Conservation (phyloP, 129 eudicot species). For the Flaveria ramosissima region DNA sequence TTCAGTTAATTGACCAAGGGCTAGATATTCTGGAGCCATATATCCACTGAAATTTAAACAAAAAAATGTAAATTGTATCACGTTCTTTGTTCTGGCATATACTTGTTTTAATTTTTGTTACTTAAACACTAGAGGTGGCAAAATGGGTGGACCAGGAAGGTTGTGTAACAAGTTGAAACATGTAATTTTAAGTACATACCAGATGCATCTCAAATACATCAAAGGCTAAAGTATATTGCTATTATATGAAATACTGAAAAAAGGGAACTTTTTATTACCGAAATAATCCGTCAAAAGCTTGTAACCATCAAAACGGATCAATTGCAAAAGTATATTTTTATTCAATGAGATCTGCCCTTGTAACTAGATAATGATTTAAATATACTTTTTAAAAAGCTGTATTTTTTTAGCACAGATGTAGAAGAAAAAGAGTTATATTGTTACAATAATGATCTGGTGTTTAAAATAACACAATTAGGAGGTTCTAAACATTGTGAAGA, state of each 20-base stretch:
- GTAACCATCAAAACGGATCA: neutral
- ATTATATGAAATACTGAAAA: neutral
- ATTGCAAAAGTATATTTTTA: neutral
- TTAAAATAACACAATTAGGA: neutral
- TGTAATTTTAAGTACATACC: neutral
- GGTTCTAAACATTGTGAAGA: neutral
- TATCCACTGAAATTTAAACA: conserved; percentile 45
- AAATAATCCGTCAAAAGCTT: neutral
- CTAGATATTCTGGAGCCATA: conserved; percentile 83
- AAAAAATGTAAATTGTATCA: neutral
- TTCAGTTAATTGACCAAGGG: conserved; percentile 73
- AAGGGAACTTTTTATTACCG: neutral
- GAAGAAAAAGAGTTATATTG: neutral
- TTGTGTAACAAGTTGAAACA: neutral
- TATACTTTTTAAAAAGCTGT: neutral
- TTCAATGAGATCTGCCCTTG: neutral
- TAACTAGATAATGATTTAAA: neutral
- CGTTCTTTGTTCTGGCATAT: neutral
- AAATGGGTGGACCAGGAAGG: neutral
- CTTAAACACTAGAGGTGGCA: neutral
- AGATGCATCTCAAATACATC: neutral
- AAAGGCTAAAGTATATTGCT: neutral
- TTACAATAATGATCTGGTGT: neutral
- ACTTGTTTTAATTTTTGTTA: neutral
- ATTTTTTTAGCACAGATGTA: neutral